Base-by-base conservation (phyloP, 2,329 filamentous ascomycete genomes). In the Xylaria sp. region DNA sequence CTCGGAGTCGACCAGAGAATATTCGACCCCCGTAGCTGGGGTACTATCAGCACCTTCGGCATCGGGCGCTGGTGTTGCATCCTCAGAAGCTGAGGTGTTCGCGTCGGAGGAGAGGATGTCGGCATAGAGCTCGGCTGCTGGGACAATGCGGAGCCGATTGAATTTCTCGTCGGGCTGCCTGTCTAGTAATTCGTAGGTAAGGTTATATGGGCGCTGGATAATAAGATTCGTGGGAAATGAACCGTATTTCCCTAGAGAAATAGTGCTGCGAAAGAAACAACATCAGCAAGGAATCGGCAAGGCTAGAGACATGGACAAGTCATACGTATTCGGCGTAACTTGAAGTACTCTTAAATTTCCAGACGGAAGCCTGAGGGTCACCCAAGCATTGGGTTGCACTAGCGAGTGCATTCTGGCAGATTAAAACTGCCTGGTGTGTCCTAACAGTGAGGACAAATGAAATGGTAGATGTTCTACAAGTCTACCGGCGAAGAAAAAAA, bases 201-300 rank as follows among this genome's bases (percentile, higher is more conserved):
- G 85, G 82, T 97, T 89, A 79, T 93, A 97, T 0, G 96, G 96
- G 8, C 96, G 91, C n/a, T 94, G 92, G 71, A 99, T 88, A 55
- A 99, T 89, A 39, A 96, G 88, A 78, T 98, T 98, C 62, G 93
- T 90, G 18, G 93, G 91, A 78, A 99, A 98, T 1, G 90, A 89
- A 72, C 96, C 96, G 79, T 96, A 97, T 88, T 98, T 98, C 65
- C 94, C 94, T 41, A 98, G 85, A 1, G 93, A 94, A 73, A 98
- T 92, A 54, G 89, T 93, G 50, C 94, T 98, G 18, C 23, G 15
- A 75, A 48, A 79, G 69, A 52, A 62, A 25, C 13, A 65, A 41
- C 51, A 63, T 72, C 63, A 70, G 63, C 52, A 61, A 13, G 23
- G 28, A 34, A 56, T 51, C 25, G 57, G 23, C 28, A 15, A 51